Conservation (phyloP, 192 early-diverging fungal genomes). For the Entomortierella beljakovae region DNA sequence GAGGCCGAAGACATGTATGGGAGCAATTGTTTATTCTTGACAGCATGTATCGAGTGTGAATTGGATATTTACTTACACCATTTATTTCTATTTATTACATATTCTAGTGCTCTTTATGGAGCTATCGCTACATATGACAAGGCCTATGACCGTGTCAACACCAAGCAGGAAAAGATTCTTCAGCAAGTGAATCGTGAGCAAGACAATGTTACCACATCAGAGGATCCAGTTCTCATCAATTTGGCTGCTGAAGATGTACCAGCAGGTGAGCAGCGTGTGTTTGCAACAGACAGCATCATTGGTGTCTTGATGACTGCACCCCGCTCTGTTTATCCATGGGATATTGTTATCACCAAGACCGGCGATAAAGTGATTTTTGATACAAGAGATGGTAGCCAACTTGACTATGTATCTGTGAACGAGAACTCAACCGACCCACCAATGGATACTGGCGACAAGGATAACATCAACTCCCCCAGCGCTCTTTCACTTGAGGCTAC, state of each 20-base stretch:
- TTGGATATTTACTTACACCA: neutral
- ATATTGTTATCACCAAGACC: constrained; percentile 89
- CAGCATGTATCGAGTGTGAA: neutral
- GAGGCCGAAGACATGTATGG: constrained; percentile 86
- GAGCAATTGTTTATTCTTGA: neutral
- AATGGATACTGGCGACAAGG: constrained; percentile 87
- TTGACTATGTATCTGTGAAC: constrained; percentile 93
- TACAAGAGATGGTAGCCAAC: constrained; percentile 86
- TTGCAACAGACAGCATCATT: constrained; percentile 92
- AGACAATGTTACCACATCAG: constrained; percentile 83
- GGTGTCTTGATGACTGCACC: constrained; percentile 93
- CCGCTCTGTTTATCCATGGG: constrained; percentile 95
- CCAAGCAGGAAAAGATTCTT: constrained; percentile 82
- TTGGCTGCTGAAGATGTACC: constrained; percentile 29
- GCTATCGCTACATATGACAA: constrained; percentile 81
- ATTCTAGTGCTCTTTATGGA: constrained; percentile 82
- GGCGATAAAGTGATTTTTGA: constrained; percentile 90
- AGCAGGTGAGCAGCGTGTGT: constrained; percentile 67
- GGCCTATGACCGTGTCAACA: constrained; percentile 85
- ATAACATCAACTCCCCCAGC: constrained; percentile 87
- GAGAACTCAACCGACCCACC: constrained; percentile 96
- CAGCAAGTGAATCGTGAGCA: constrained; percentile 73
- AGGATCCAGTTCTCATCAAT: constrained; percentile 85
- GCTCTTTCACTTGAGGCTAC: constrained; percentile 91
- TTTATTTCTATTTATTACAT: neutral